phyloP scores from a whole-genome alignment of 73 alveolate species.

The Paramecium caudatum region DNA sequence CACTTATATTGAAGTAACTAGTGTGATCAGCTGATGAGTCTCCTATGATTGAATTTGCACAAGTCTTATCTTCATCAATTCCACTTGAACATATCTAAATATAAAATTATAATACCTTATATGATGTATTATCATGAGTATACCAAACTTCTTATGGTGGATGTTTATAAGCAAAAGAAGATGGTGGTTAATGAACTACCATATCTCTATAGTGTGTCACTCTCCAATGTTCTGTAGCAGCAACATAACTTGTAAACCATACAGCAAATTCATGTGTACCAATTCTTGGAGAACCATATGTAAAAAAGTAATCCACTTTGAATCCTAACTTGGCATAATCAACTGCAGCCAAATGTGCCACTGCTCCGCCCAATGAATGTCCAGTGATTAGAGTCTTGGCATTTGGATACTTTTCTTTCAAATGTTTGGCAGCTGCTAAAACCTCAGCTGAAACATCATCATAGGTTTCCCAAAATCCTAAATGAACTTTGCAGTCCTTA shows the following conservation, averaged over 20 bases:
- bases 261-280: constrained; percentile 62
- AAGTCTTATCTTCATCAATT: constrained; percentile 32
- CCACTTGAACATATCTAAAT: constrained; percentile 2
- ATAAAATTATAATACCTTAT: not conserved
- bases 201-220: constrained; percentile 69
- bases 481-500: constrained; percentile 63
- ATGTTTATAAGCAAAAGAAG: constrained; percentile 47
- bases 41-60: constrained; percentile 35
- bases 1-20: not conserved
- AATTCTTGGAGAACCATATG: constrained; percentile 74
- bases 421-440: constrained; percentile 27
- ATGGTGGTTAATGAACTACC: constrained; percentile 71
- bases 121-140: constrained; percentile 13
- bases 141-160: constrained; percentile 76
- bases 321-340: constrained; percentile 42
- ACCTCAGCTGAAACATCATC: constrained; percentile 61
- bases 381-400: constrained; percentile 66
- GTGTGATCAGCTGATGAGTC: constrained; percentile 58
- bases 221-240: constrained; percentile 62
- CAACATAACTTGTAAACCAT: constrained; percentile 61
- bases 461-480: constrained; percentile 74
- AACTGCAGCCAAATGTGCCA: constrained; percentile 70
- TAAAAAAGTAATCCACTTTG: constrained; percentile 61
- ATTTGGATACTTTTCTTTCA: constrained; percentile 63
- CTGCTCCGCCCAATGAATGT: constrained; percentile 79